phyloP scores from a whole-genome alignment of 345 rosid genomes.

The Camelina laxa region DNA sequence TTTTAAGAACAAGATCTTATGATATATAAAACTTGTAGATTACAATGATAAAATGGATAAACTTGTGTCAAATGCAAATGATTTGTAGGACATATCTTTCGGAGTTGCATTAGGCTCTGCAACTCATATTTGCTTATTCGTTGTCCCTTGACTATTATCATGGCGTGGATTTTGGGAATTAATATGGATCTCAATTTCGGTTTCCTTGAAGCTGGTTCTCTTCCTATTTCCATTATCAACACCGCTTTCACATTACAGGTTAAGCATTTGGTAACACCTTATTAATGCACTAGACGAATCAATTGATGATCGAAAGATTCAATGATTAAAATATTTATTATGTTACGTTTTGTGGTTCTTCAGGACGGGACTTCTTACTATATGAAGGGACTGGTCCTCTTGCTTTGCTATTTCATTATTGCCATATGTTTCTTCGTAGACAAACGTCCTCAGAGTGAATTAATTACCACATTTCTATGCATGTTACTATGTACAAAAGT shows the following conservation, averaged over 20 bases:
- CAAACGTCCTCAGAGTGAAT: conserved; percentile 66
- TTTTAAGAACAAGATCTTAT: neutral
- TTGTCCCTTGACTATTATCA: conserved; percentile 70
- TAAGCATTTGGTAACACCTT: neutral
- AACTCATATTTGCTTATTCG: conserved; percentile 91
- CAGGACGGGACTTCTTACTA: conserved; percentile 98
- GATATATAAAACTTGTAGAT: neutral
- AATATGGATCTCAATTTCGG: conserved; percentile 88
- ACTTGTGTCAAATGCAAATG: conserved; percentile 24
- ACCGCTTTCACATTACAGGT: conserved; percentile 93
- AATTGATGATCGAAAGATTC: neutral
- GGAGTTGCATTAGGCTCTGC: conserved; percentile 95
- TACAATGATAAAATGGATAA: conserved; percentile 22
- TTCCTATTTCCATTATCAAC: conserved; percentile 69
- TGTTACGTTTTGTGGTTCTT: conserved; percentile 10
- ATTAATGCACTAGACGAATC: neutral
- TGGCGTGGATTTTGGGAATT: conserved; percentile 74
- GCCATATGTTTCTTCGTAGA: conserved; percentile 83
- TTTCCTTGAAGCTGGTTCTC: conserved; percentile 80
- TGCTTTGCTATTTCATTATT: conserved; percentile 80
- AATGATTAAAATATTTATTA: neutral
- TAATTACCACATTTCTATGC: neutral
- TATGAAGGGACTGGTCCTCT: conserved; percentile 84
- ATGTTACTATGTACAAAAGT: neutral
- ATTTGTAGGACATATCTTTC: conserved; percentile 77